Base-by-base conservation (phyloP, 2,329 filamentous ascomycete species). In the Sporothrix inflata region DNA sequence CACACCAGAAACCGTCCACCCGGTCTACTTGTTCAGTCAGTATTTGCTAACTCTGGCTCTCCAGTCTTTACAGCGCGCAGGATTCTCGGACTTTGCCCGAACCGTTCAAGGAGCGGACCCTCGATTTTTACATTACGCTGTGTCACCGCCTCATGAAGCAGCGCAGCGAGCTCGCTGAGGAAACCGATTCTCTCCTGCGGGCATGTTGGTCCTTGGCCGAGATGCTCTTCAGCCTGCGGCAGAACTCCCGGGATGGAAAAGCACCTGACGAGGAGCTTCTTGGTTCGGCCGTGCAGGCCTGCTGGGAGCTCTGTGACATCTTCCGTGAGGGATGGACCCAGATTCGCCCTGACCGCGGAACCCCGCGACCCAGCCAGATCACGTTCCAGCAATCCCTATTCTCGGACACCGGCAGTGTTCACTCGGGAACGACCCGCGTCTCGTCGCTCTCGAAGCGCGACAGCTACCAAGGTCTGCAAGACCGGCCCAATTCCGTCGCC, bases 81-180 rank as follows among this genome's bases (percentile, higher is more conserved):
- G 94, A 97, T 76, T 84, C 82, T 79, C 89, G 92, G 42, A 91
- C 88, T 71, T 84, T 98, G 4, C 95, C 94, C 0, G 93, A 97
- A 77, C 89, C 91, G 0, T 98, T 98, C 79, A 89, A 92, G 69
- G 94, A 98, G 81, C 87, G 94, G 73, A 98, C 95, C 0, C 81
- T 98, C 72, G 95, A 98, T 78, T 98, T 98, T 77, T 98, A 98
- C 78, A 92, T 97, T 76, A 97, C 95, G 0, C 81, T 98, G 2
- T 98, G 95, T 78, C 95, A 98, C 80, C 90, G 95, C 51, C 83
- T 98, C n/a, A 98, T 98, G 94, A 98, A 97, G 80, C 94, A 97
- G 80, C 89, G 93, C 72, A 92, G 89, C 70, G 91, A 93, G 38
- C 81, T 94, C 1, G 90, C 90, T 0, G 91, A 92, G 74, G 93